Evolutionary conservation across 805 yeast species (phyloP).

Genomic region (Metschnikowia reukaufii): DNA sequence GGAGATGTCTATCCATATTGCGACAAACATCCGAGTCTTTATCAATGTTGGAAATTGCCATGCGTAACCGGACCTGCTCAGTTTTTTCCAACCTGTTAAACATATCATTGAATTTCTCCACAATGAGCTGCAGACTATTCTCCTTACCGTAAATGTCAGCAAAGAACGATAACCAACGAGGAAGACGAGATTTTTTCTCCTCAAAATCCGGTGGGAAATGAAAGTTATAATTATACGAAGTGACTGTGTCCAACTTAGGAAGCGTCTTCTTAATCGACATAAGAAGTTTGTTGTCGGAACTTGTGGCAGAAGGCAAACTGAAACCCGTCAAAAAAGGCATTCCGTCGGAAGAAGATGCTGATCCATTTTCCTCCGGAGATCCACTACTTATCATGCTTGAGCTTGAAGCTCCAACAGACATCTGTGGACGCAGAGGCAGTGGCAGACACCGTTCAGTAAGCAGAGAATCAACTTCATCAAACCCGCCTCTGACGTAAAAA

Average conservation of each 20-base stretch:
- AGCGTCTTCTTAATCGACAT: conserved; percentile 36
- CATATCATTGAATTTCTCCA: conserved; percentile 27
- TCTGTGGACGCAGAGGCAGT: conserved; percentile 15
- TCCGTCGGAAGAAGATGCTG: conserved; percentile 1
- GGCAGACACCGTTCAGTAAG: conserved; percentile 10
- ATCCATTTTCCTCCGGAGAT: not conserved
- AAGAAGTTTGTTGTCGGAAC: conserved; percentile 35
- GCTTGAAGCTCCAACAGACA: conserved; percentile 12
- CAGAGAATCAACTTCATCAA: conserved; percentile 15
- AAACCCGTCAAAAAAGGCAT: conserved; percentile 37
- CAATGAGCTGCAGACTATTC: conserved; percentile 21
- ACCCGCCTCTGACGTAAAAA: conserved; percentile 31
- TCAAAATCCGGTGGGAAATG: conserved; percentile 22
- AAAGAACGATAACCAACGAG: conserved; percentile 35
- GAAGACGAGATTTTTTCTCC: conserved; percentile 22
- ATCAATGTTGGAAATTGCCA: conserved; percentile 27
- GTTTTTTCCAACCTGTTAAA: conserved; percentile 40
- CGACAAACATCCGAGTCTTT: conserved; percentile 12
- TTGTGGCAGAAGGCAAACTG: conserved; percentile 41
- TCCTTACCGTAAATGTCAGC: conserved; percentile 18
- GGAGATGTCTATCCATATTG: conserved; percentile 6
- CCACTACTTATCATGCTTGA: conserved; percentile 4
- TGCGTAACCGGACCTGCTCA: conserved; percentile 39
- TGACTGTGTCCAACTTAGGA: conserved; percentile 25
- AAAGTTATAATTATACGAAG: conserved; percentile 25